phyloP scores from a whole-genome alignment of 305 asterid species.

The Solanum hybrid region DNA sequence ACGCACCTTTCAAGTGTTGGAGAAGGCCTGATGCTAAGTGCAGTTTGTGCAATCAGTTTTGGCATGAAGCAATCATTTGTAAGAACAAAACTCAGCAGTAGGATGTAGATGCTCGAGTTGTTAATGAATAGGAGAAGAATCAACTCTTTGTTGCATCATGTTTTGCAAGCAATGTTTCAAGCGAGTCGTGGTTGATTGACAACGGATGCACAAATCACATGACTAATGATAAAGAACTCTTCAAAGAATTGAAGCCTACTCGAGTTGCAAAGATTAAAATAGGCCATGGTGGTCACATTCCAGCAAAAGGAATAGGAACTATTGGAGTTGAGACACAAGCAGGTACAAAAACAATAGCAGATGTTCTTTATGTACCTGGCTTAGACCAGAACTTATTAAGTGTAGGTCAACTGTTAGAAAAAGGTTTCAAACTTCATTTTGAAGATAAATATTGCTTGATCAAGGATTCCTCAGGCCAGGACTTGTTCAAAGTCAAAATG shows the following conservation, averaged over 20 bases:
- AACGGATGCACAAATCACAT: neutral
- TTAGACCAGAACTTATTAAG: neutral
- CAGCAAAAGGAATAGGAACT: neutral
- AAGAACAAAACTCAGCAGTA: neutral
- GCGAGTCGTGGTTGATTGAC: neutral
- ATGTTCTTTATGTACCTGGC: neutral
- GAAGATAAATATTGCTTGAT: neutral
- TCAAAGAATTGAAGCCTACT: neutral
- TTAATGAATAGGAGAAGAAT: neutral
- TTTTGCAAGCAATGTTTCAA: neutral
- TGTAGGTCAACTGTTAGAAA: neutral
- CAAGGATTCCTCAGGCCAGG: neutral
- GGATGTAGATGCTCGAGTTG: neutral
- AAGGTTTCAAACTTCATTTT: neutral
- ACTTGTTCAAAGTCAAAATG: neutral
- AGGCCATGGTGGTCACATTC: neutral
- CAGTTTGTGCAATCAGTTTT: neutral
- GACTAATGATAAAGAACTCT: neutral
- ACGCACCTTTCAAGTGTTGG: neutral
- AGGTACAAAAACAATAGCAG: neutral
- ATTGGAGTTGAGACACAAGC: neutral
- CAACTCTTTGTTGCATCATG: neutral
- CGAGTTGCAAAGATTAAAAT: neutral
- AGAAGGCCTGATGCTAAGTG: neutral
- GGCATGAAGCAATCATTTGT: neutral